These are phyloP conservation scores for Euphrasia arctica DNA, from an alignment of 305 asterid genomes.

Conservation along the genomic window DNA sequence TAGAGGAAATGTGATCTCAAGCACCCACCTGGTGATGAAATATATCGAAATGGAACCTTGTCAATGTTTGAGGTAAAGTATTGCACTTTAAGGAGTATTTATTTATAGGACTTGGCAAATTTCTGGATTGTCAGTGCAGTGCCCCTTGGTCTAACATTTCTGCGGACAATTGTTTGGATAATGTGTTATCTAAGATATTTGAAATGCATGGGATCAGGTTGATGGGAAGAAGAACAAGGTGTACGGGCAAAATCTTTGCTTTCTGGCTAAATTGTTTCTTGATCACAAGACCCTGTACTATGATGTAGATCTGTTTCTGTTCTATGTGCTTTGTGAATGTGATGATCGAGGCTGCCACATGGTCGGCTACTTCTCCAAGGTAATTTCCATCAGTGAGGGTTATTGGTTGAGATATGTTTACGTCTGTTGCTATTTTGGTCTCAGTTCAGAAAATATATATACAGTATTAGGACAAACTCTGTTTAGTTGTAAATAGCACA, in stretches of 20 bases:
- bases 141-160: slow-evolving; percentile 19
- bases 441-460: no score
- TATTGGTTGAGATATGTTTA: no score
- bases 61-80: slow-evolving; percentile 91
- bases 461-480: background rate
- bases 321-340: slow-evolving; percentile 94
- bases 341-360: slow-evolving; percentile 99
- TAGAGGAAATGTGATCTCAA: slow-evolving; percentile 94
- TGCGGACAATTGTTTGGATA: slow-evolving; percentile 8
- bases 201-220: slow-evolving; percentile 57
- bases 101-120: background rate
- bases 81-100: background rate
- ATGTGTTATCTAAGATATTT: slow-evolving; percentile 23
- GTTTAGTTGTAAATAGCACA: background rate
- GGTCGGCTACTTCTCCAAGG: slow-evolving; percentile 99
- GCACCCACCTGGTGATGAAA: slow-evolving; percentile 99
- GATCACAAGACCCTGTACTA: slow-evolving; percentile 99
- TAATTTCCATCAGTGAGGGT: slow-evolving; percentile 21
- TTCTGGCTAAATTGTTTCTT: slow-evolving; percentile 93
- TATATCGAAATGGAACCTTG: slow-evolving; percentile 89
- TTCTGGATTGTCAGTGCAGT: slow-evolving; percentile 19
- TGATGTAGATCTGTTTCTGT: slow-evolving; percentile 89
- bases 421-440: no score
- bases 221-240: slow-evolving; percentile 99
- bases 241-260: slow-evolving; percentile 94